Percentiles rank a stretch among this genome's conserved stretches.
These are phyloP conservation scores for Lepraria neglecta DNA, from an alignment of 495 filamentous ascomycete species.

Conservation along the genomic window DNA sequence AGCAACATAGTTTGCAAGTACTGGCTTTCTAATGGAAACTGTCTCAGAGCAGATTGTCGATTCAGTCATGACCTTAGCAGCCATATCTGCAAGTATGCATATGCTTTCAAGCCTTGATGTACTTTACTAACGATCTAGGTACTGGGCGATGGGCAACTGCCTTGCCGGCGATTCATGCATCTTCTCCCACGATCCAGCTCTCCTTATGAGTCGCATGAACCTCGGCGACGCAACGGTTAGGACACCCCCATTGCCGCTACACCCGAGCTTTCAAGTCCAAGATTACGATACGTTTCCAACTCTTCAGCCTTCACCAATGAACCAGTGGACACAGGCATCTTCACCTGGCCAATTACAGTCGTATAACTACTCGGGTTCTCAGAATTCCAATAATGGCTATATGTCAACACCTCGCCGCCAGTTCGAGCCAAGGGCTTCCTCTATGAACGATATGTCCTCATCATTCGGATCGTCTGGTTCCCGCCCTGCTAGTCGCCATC, in stretches of 20 bases:
- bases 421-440: slow-evolving; percentile 24
- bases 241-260: slow-evolving; percentile 50
- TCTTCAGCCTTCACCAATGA: slow-evolving; percentile 55
- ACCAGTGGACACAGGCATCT: slow-evolving; percentile 52
- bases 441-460: slow-evolving; percentile 26
- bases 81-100: slow-evolving; percentile 91
- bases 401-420: slow-evolving; percentile 24
- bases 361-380: slow-evolving; percentile 27
- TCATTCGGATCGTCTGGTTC: slow-evolving; percentile 41
- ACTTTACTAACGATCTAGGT: slow-evolving; percentile 47
- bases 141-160: slow-evolving; percentile 96
- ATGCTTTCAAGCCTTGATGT: slow-evolving; percentile 6
- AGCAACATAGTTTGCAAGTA: slow-evolving; percentile 93
- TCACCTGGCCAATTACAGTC: slow-evolving; percentile 21
- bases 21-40: slow-evolving; percentile 85
- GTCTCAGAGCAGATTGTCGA: slow-evolving; percentile 88
- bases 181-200: slow-evolving; percentile 93
- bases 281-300: slow-evolving; percentile 89
- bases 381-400: slow-evolving; percentile 21
- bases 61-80: slow-evolving; percentile 95
- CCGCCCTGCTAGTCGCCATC: slow-evolving; percentile 79
- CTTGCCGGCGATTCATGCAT: slow-evolving; percentile 90
- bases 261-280: slow-evolving; percentile 69
- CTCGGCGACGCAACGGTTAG: slow-evolving; percentile 50
- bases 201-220: slow-evolving; percentile 62